Evolutionary conservation across 2,329 filamentous ascomycete species (phyloP).

Genomic region (Penicillium italicum): DNA sequence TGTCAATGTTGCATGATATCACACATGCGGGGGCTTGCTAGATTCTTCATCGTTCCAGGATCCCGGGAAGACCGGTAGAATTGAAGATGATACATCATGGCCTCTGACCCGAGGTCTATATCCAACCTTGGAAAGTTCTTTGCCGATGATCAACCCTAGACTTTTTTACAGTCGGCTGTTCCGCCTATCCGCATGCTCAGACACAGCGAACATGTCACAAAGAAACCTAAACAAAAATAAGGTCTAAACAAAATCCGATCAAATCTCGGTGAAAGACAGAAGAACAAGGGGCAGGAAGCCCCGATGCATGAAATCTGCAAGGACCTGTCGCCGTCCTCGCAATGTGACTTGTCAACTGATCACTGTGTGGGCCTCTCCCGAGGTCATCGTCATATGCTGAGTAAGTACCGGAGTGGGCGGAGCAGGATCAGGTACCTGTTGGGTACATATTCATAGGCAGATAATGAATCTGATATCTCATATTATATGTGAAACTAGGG

Average conservation of each 20-base stretch:
- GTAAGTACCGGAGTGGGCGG: neutral
- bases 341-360: constrained; percentile 30
- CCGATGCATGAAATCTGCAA: constrained; percentile 29
- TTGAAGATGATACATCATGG: constrained; percentile 3
- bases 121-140: neutral
- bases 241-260: neutral
- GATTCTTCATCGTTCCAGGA: constrained; percentile 13
- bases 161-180: neutral
- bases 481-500: neutral
- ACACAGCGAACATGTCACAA: neutral
- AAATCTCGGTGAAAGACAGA: neutral
- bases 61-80: constrained; percentile 9
- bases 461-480: neutral
- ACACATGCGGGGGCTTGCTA: constrained; percentile 13
- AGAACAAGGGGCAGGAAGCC: constrained; percentile 8
- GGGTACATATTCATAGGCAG: neutral
- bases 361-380: constrained; percentile 1
- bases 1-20: constrained; percentile 13
- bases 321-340: constrained; percentile 25
- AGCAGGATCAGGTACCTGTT: constrained; percentile 3
- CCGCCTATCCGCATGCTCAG: neutral
- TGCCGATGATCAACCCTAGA: neutral
- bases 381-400: constrained; percentile 13
- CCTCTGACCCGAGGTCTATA: neutral
- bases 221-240: neutral